A percentile compares a stretch with the other conserved stretches of the same genome.
Evolutionary conservation across 257 asterid species (phyloP).

Genomic region (Thymus mandschuricus): DNA sequence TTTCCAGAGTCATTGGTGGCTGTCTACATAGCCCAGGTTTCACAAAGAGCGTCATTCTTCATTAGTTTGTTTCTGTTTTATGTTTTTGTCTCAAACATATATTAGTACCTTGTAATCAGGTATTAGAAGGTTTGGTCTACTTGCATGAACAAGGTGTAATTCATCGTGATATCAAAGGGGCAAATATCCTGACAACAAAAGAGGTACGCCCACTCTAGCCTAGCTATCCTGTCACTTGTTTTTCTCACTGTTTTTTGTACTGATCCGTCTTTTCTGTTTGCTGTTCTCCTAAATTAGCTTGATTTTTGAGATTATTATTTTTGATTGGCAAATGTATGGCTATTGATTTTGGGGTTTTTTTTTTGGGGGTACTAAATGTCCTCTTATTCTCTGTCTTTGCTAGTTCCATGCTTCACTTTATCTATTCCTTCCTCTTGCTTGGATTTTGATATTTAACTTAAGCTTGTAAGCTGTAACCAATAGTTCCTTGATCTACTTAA

Average conservation of each 20-base stretch:
- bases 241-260: constrained; percentile 11
- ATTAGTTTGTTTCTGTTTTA: constrained; percentile 15
- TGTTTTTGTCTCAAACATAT: constrained; percentile 31
- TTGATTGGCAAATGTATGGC: neutral
- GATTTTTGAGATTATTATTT: constrained; percentile 2
- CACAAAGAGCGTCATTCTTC: constrained; percentile 28
- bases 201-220: constrained; percentile 57
- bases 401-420: constrained; percentile 14
- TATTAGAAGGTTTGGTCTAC: constrained; percentile 96
- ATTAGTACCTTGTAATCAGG: constrained; percentile 49
- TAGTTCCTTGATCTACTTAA: constrained; percentile 42
- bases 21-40: constrained; percentile 95
- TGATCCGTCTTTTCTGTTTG: neutral
- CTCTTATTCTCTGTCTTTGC: neutral
- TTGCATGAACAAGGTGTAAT: constrained; percentile 99
- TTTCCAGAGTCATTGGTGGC: constrained; percentile 99
- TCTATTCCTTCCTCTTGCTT: neutral
- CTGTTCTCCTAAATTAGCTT: constrained; percentile 12
- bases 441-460: constrained; percentile 6
- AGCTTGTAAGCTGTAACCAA: constrained; percentile 22
- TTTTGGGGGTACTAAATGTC: neutral
- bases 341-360: neutral
- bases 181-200: constrained; percentile 95
- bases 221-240: neutral
- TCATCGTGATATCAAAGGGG: constrained; percentile 99